phyloP scores from a whole-genome alignment of 805 yeast species.

The Ogataea ganodermae region DNA sequence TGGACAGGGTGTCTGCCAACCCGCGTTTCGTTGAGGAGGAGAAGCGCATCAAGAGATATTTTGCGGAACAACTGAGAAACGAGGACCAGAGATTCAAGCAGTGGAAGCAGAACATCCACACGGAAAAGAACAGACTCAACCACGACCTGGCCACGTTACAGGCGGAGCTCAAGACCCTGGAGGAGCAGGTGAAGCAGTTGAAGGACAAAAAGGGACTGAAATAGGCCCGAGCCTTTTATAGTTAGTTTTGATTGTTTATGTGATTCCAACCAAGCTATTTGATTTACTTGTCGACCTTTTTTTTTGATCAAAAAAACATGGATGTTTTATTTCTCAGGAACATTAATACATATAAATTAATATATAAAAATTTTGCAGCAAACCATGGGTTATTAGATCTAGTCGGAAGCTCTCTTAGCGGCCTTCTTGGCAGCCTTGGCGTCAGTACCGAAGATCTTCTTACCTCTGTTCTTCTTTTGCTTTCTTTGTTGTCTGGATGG shows the following conservation, averaged over 20 bases:
- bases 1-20: constrained; percentile 56
- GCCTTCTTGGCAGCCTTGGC: constrained; percentile 89
- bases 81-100: constrained; percentile 97
- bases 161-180: constrained; percentile 68
- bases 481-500: constrained; percentile 99
- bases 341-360: constrained; percentile 14
- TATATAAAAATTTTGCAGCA: constrained; percentile 8
- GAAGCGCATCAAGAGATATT: constrained; percentile 87
- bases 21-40: constrained; percentile 97
- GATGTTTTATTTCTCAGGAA: constrained; percentile 9
- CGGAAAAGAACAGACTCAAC: constrained; percentile 91
- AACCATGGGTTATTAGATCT: constrained; percentile 30
- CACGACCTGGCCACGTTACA: constrained; percentile 92
- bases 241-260: neutral
- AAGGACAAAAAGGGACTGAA: constrained; percentile 52
- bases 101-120: constrained; percentile 96
- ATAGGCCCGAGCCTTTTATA: constrained; percentile 6
- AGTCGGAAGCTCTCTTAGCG: constrained; percentile 89
- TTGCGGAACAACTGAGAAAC: constrained; percentile 94
- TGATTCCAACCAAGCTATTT: neutral
- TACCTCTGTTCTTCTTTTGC: constrained; percentile 99
- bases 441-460: constrained; percentile 99
- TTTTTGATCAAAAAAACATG: constrained; percentile 7
- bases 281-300: neutral
- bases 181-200: constrained; percentile 70